phyloP scores from a whole-genome alignment of 2,329 filamentous ascomycete genomes.

The Proliferodiscus dingleyae region DNA sequence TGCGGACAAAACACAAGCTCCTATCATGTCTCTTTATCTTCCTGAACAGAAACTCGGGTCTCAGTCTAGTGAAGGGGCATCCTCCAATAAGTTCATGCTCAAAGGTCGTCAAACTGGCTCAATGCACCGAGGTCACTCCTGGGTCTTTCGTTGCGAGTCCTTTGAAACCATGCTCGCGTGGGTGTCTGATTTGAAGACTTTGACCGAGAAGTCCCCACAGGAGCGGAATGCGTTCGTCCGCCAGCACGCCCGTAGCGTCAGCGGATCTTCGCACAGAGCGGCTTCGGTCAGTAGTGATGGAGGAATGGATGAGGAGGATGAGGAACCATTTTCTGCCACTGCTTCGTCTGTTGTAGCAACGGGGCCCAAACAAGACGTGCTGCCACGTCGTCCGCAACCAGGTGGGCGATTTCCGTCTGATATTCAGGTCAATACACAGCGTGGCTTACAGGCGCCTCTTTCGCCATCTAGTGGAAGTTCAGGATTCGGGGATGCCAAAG shows the following conservation, averaged over 20 bases:
- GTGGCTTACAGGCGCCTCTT: constrained; percentile 73
- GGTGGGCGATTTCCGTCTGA: constrained; percentile 97
- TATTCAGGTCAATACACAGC: constrained; percentile 71
- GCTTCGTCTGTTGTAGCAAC: constrained; percentile 50
- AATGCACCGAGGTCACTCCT: constrained; percentile 78
- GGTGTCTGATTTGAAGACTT: constrained; percentile 73
- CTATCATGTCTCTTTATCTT: constrained; percentile 93
- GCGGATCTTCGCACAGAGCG: constrained; percentile 56
- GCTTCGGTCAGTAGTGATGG: constrained; percentile 69
- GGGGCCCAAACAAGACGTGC: constrained; percentile 45
- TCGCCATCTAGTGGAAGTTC: constrained; percentile 82
- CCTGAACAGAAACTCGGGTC: constrained; percentile 94
- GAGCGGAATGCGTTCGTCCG: constrained; percentile 85
- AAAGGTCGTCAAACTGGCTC: constrained; percentile 91
- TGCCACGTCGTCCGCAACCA: constrained; percentile 70
- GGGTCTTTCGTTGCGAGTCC: constrained; percentile 67
- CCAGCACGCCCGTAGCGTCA: constrained; percentile 72
- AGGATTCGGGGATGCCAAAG: constrained; percentile 44
- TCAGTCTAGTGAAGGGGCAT: constrained; percentile 74
- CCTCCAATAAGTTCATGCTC: constrained; percentile 95
- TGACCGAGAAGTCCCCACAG: constrained; percentile 85
- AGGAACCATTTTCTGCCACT: constrained; percentile 55
- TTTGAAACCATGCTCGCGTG: constrained; percentile 97
- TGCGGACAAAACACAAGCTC: constrained; percentile 85
- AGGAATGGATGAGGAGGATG: constrained; percentile 69